Evolutionary conservation across 2,329 filamentous ascomycete species (phyloP).

Genomic region (Cadophora sp.): DNA sequence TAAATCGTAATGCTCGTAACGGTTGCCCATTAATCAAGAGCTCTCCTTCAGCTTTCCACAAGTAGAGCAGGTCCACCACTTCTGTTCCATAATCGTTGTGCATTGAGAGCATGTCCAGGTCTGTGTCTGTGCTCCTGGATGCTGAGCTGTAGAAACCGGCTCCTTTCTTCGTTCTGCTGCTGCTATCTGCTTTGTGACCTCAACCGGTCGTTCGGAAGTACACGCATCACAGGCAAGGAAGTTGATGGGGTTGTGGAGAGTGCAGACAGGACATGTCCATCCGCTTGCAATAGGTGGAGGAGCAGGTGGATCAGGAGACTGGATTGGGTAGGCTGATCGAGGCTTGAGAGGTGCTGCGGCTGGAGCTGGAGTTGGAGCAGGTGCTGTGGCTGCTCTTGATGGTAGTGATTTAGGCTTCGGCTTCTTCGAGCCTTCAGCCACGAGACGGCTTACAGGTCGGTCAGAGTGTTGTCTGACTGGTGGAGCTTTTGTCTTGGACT

Average conservation of each 20-base stretch:
- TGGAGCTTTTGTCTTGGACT: conserved; percentile 22
- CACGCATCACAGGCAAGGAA: conserved; percentile 65
- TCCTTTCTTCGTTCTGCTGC: conserved; percentile 21
- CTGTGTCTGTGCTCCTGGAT: conserved; percentile 25
- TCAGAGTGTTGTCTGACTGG: conserved; percentile 30
- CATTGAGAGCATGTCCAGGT: conserved; percentile 61
- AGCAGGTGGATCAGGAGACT: conserved; percentile 19
- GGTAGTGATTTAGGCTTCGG: conserved; percentile 28
- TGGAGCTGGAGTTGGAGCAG: conserved; percentile 21
- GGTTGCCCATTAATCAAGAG: conserved; percentile 43
- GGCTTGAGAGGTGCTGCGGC: conserved; percentile 5
- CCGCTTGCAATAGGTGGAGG: conserved; percentile 47
- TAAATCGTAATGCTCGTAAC: conserved; percentile 15
- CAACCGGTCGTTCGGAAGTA: conserved; percentile 50
- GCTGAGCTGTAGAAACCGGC: conserved; percentile 22
- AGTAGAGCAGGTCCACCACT: conserved; percentile 63
- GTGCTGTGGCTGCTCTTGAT: conserved; percentile 25
- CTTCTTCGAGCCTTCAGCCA: conserved; percentile 35
- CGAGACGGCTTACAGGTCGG: conserved; percentile 40
- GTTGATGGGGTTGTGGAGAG: conserved; percentile 59
- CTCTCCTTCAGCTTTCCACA: conserved; percentile 62
- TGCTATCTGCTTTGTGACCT: conserved; percentile 39
- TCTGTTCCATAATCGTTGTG: conserved; percentile 56
- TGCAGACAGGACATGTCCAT: conserved; percentile 64
- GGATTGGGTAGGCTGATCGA: background rate